Evolutionary conservation across 2,329 filamentous ascomycete species (phyloP).

Genomic region (Aspergillus spinulosporus): DNA sequence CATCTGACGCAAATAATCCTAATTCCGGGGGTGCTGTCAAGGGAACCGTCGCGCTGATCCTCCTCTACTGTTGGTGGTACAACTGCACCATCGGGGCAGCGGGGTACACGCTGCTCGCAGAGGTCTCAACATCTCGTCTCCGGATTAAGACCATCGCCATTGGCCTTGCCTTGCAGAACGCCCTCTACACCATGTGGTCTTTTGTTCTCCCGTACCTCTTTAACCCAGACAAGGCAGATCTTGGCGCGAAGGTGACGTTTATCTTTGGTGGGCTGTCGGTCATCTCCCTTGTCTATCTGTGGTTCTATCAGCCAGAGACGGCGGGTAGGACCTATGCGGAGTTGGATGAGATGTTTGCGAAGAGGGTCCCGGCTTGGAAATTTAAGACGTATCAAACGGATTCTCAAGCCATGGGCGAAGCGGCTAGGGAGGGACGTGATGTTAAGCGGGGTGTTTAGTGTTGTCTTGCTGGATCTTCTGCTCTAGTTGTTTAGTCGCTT

Average conservation of each 20-base stretch:
- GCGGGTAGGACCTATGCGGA: conserved; percentile 30
- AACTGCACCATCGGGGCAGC: conserved; percentile 16
- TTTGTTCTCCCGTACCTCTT: conserved; percentile 19
- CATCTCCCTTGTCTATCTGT: conserved; percentile 25
- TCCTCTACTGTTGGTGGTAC: conserved; percentile 17
- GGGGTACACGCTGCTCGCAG: conserved; percentile 15
- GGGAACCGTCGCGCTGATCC: conserved; percentile 18
- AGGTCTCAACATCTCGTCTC: conserved; percentile 13
- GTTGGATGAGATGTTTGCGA: conserved; percentile 35
- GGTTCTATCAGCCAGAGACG: conserved; percentile 29
- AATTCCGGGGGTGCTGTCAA: conserved; percentile 5
- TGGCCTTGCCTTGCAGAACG: conserved; percentile 14
- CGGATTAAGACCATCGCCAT: conserved; percentile 17
- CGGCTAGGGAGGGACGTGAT: not conserved
- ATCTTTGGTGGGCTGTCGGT: conserved; percentile 28
- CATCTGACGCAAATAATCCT: not conserved
- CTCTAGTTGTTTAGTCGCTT: not conserved
- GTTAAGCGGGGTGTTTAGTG: not conserved
- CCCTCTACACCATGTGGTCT: conserved; percentile 14
- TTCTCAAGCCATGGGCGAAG: conserved; percentile 1
- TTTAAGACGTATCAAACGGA: conserved; percentile 13
- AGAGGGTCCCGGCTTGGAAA: conserved; percentile 20
- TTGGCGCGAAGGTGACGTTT: conserved; percentile 32
- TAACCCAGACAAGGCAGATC: conserved; percentile 21
- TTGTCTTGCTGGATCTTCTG: not conserved